These are phyloP conservation scores for Phytopythium boreale DNA, from an alignment of 352 stramenopile genomes.

Conservation along the genomic window DNA sequence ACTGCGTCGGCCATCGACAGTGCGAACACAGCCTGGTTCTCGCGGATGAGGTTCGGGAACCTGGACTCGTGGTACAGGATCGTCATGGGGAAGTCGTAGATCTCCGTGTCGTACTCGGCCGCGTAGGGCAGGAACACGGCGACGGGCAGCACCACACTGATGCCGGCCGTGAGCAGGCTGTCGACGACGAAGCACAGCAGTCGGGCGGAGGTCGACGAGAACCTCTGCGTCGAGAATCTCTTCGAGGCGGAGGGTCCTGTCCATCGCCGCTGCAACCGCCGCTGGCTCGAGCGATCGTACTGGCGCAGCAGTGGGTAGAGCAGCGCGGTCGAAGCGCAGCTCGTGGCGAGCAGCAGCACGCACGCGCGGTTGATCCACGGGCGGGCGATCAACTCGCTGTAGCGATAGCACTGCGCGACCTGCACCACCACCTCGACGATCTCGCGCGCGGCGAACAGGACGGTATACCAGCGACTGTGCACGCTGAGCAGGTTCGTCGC, in stretches of 20 bases:
- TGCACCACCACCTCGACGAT: slow-evolving; percentile 42
- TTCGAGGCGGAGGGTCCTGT: not conserved
- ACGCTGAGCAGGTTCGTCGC: slow-evolving; percentile 22
- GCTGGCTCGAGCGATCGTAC: not conserved
- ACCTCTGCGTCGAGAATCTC: not conserved
- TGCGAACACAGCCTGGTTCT: slow-evolving; percentile 39
- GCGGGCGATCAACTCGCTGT: slow-evolving; percentile 36
- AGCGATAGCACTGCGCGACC: slow-evolving; percentile 35
- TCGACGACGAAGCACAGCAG: slow-evolving; percentile 16
- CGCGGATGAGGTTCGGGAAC: slow-evolving; percentile 41
- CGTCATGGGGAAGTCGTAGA: slow-evolving; percentile 26
- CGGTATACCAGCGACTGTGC: slow-evolving; percentile 27
- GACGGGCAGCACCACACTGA: slow-evolving; percentile 12
- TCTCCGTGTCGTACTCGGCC: slow-evolving; percentile 22
- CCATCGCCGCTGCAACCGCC: not conserved
- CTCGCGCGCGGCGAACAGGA: slow-evolving; percentile 29
- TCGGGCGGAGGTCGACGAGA: slow-evolving; percentile 6
- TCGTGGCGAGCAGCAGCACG: slow-evolving; percentile 37
- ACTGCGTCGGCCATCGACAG: slow-evolving; percentile 20
- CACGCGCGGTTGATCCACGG: slow-evolving; percentile 51
- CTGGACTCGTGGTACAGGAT: slow-evolving; percentile 39
- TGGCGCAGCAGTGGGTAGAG: slow-evolving; percentile 1
- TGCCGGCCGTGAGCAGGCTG: not conserved
- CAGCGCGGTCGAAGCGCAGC: slow-evolving; percentile 23
- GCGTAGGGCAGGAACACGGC: slow-evolving; percentile 16